Base-by-base conservation (phyloP, 192 early-diverging fungal species). In the Umbelopsis sp. region DNA sequence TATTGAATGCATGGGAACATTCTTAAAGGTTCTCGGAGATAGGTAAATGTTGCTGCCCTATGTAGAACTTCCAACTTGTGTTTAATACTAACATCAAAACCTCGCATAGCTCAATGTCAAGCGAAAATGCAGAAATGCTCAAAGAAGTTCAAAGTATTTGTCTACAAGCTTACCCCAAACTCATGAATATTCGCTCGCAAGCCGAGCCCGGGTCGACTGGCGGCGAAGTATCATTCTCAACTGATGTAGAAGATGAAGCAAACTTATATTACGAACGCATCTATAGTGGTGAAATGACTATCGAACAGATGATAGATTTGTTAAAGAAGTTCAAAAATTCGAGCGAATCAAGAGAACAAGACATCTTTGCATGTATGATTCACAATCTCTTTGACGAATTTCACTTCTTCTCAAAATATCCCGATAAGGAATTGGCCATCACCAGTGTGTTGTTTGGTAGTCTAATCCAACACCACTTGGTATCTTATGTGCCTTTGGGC, bases 371-470 rank as follows among this genome's bases (percentile, higher is more conserved):
- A 10, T 95, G 91, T 73, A 96, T 98, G 87, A 89, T 96, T 10
- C 91, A 94, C 78, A 93, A 93, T 66, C 88, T 97, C 37, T 92
- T 99, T 79, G 98, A 98, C 69, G 98, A 99, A 79, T 97, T 94
- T 79, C 89, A 92, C 67, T 97, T 93, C 73, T 96, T 99, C 67
- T 83, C 91, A 27, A 91, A 94, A 78, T 99, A 98, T 77, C 97
- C 96, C 0, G 95, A 95, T 53, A 93, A 91, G 70, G 93, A 97
- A 79, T 84, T 98, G 15, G 82, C 86, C 2, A 90, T 98, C 23
- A 98, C 97, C 0, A 91, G 92, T 51, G 84, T 91, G 27, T 84
- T 99, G 21, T 96, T 99, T 78, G 98, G 98, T 6, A 82, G 88
- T 12, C 73, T 98, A 66, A 91, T 99, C 49, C 95, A 96, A 78